Evolutionary conservation across 257 asterid genomes (phyloP).

Genomic region (Nicotiana otophora): DNA sequence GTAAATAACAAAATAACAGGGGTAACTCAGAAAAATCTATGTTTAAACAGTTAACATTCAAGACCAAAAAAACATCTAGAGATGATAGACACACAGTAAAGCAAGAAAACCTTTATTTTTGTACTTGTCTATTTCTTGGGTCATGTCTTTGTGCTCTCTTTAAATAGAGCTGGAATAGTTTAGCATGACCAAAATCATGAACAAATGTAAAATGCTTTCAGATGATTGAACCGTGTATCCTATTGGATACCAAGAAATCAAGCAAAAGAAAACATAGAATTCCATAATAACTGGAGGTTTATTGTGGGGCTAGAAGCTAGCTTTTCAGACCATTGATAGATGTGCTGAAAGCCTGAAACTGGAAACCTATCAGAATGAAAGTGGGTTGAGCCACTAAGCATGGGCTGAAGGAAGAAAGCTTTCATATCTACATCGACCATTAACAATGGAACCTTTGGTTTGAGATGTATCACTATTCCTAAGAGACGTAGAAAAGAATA

Average conservation of each 20-base stretch:
- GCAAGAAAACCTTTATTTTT: background rate
- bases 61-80: background rate
- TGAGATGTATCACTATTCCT: background rate
- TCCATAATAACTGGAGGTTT: background rate
- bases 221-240: background rate
- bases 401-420: background rate
- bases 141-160: background rate
- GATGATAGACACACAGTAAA: background rate
- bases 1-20: background rate
- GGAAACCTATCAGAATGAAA: background rate
- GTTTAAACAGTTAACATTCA: background rate
- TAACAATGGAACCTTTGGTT: background rate
- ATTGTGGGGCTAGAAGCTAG: background rate
- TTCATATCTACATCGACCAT: background rate
- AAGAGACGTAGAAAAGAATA: background rate
- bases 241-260: background rate
- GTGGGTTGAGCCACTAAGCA: background rate
- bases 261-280: background rate
- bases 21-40: background rate
- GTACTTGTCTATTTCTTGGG: background rate
- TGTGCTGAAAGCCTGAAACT: background rate
- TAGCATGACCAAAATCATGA: conserved; percentile 2
- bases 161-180: background rate
- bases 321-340: background rate
- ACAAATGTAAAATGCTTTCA: background rate